phyloP scores from a whole-genome alignment of 1,284 basidiomycete species.

The Cryptococcus jaspeensis region DNA sequence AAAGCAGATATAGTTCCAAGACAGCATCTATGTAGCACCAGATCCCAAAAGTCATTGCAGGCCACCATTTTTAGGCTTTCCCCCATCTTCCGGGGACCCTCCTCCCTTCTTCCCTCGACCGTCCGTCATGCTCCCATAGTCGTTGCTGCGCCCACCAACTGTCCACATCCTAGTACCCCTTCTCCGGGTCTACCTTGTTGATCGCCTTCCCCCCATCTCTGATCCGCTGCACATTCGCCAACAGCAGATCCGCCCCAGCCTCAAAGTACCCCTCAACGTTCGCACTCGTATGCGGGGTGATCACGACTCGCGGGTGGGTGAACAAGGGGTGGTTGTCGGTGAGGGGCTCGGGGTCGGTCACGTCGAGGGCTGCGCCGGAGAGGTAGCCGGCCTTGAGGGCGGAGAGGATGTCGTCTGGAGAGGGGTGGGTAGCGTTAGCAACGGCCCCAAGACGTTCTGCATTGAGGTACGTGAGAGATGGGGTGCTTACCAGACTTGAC shows the following conservation, averaged over 20 bases:
- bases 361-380: constrained; percentile 45
- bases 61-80: too few species aligned
- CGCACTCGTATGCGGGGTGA: constrained; percentile 47
- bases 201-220: constrained; percentile 35
- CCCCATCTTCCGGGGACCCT: too few species aligned
- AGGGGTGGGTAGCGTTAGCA: constrained; percentile 2
- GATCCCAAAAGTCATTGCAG: too few species aligned
- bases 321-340: constrained; percentile 42
- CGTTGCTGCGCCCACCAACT: neutral
- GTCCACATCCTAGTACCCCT: constrained; percentile 39
- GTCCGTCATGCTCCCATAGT: too few species aligned
- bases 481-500: constrained; percentile 37
- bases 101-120: too few species aligned
- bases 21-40: too few species aligned
- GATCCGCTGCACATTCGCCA: constrained; percentile 48
- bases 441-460: neutral
- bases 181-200: constrained; percentile 44
- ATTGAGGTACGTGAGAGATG: neutral
- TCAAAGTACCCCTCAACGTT: constrained; percentile 43
- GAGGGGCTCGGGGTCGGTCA: constrained; percentile 52
- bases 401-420: constrained; percentile 36
- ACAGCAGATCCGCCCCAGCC: constrained; percentile 43
- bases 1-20: too few species aligned
- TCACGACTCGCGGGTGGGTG: constrained; percentile 42
- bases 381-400: constrained; percentile 35